Evolutionary conservation across 2,329 filamentous ascomycete species (phyloP).

Genomic region (Akanthomyces dipterigenus): DNA sequence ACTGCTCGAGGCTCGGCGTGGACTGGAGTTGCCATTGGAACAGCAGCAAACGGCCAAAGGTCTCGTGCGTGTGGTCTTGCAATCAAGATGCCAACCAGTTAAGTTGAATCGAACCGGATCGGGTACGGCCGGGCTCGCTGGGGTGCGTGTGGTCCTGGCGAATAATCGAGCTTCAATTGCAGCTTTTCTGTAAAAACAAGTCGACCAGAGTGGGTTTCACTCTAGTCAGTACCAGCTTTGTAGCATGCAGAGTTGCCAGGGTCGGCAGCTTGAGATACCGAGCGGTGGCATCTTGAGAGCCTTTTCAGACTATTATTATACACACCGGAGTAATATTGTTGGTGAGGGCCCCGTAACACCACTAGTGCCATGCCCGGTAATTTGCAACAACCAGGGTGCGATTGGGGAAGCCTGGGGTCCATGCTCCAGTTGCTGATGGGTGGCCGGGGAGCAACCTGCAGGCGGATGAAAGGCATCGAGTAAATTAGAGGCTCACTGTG

Average conservation of each 20-base stretch:
- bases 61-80: neutral
- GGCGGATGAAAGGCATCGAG: neutral
- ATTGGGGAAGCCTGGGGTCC: constrained; percentile 4
- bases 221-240: constrained; percentile 3
- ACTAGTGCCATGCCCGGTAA: constrained; percentile 5
- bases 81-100: neutral
- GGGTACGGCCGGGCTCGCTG: neutral
- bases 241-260: constrained; percentile 7
- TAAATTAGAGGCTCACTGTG: neutral
- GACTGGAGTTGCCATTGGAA: neutral
- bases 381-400: neutral
- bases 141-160: constrained; percentile 5
- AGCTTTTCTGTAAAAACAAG: neutral
- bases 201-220: constrained; percentile 3
- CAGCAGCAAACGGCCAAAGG: neutral
- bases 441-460: neutral
- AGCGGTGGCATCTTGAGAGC: neutral
- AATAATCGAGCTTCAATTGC: constrained; percentile 10
- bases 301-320: neutral
- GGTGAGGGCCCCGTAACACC: constrained; percentile 1
- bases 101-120: constrained; percentile 3
- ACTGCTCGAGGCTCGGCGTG: neutral
- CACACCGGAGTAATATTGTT: constrained; percentile 2
- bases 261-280: neutral
- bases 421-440: neutral